Percentiles rank a stretch among this genome's conserved stretches.
Evolutionary conservation across 75 land plant genomes (phyloP).

Genomic region (Cryptomeria japonica): DNA sequence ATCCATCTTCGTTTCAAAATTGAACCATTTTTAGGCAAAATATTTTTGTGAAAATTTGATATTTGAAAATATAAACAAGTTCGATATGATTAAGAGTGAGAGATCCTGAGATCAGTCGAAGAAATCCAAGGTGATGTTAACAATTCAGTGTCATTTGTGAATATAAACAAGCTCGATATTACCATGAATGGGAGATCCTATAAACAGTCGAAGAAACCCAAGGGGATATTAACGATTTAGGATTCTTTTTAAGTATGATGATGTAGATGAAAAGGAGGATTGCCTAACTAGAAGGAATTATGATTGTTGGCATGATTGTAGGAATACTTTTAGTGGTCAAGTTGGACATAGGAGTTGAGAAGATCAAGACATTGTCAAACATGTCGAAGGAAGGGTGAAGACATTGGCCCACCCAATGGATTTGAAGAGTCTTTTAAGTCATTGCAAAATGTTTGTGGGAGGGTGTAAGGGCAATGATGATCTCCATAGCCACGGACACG

Average conservation of each 20-base stretch:
- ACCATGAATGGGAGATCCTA: conserved; percentile 13
- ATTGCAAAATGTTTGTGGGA: too few species aligned
- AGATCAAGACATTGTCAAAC: conserved; percentile 6
- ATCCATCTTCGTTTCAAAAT: too few species aligned
- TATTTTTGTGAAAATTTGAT: too few species aligned
- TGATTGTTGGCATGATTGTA: conserved; percentile 32
- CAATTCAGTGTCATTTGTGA: too few species aligned
- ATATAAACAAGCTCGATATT: conserved; percentile 1
- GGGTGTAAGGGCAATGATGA: too few species aligned
- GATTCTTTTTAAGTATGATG: conserved; percentile 24
- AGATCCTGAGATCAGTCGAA: too few species aligned
- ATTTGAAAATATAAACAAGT: conserved; percentile 26
- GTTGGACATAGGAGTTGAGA: background rate
- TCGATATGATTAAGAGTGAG: too few species aligned
- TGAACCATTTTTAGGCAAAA: too few species aligned
- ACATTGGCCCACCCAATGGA: too few species aligned
- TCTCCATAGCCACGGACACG: too few species aligned
- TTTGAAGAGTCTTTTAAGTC: too few species aligned
- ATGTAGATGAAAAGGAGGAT: conserved; percentile 39
- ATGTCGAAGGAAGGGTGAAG: background rate
- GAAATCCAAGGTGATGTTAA: too few species aligned
- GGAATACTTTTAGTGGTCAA: conserved; percentile 9
- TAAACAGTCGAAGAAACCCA: conserved; percentile 23
- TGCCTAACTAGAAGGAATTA: conserved; percentile 22
- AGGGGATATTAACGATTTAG: conserved; percentile 17